These are phyloP conservation scores for Millerozyma acaciae DNA, from an alignment of 805 yeast genomes.

Conservation along the genomic window DNA sequence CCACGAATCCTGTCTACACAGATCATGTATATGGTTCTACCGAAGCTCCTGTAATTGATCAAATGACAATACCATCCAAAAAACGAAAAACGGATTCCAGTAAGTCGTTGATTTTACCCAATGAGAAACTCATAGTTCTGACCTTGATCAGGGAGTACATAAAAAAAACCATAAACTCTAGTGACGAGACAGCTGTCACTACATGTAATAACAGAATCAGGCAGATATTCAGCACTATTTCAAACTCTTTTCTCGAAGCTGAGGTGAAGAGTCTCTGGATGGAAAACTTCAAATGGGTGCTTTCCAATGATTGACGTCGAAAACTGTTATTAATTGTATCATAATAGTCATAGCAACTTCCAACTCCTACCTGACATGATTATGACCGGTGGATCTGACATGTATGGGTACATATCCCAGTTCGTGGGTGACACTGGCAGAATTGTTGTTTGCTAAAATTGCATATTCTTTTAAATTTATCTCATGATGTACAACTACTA, in stretches of 20 bases:
- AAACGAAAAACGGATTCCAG: not conserved
- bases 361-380: too few species aligned
- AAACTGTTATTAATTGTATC: too few species aligned
- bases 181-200: constrained; percentile 8
- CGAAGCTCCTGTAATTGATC: not conserved
- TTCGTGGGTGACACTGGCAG: too few species aligned
- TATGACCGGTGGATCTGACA: too few species aligned
- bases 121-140: constrained; percentile 18
- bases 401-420: too few species aligned
- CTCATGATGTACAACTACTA: too few species aligned
- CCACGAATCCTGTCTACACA: too few species aligned
- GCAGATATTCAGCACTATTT: constrained; percentile 15
- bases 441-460: too few species aligned
- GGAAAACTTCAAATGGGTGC: constrained; percentile 13
- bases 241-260: constrained; percentile 15
- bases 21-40: too few species aligned
- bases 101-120: constrained; percentile 13
- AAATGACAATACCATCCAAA: not conserved
- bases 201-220: constrained; percentile 9
- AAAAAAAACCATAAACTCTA: constrained; percentile 10
- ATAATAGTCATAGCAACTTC: too few species aligned
- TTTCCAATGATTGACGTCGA: not conserved
- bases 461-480: too few species aligned
- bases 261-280: constrained; percentile 19
- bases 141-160: constrained; percentile 20